phyloP scores from a whole-genome alignment of 805 yeast species.

The Ogataea neopini region DNA sequence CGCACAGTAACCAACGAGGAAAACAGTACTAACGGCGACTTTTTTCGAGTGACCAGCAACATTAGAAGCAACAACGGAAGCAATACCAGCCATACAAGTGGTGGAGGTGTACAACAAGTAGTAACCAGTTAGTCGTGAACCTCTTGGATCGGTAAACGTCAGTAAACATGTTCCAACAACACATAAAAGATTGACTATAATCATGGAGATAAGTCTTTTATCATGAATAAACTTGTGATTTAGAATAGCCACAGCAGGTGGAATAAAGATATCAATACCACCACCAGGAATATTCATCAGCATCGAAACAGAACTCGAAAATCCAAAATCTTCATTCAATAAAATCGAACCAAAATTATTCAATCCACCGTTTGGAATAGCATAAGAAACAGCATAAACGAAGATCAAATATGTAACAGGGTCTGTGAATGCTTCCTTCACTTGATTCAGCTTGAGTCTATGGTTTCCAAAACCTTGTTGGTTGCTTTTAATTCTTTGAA shows the following conservation, averaged over 20 bases:
- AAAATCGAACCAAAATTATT: slow-evolving; percentile 47
- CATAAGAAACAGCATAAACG: slow-evolving; percentile 32
- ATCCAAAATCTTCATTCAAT: slow-evolving; percentile 29
- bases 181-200: slow-evolving; percentile 24
- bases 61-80: slow-evolving; percentile 33
- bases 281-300: slow-evolving; percentile 29
- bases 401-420: slow-evolving; percentile 46
- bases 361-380: slow-evolving; percentile 38
- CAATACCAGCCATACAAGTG: slow-evolving; percentile 30
- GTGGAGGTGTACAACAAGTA: slow-evolving; percentile 31
- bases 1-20: slow-evolving; percentile 42
- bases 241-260: slow-evolving; percentile 28
- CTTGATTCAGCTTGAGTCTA: slow-evolving; percentile 25
- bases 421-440: slow-evolving; percentile 22
- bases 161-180: slow-evolving; percentile 28
- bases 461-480: slow-evolving; percentile 28
- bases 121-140: slow-evolving; percentile 31
- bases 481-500: slow-evolving; percentile 28
- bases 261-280: slow-evolving; percentile 35
- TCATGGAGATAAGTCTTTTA: slow-evolving; percentile 45
- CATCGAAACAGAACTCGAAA: slow-evolving; percentile 27
- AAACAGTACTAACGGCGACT: slow-evolving; percentile 41
- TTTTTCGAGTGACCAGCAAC: slow-evolving; percentile 56
- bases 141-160: slow-evolving; percentile 23
- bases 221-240: slow-evolving; percentile 23